Conservation (phyloP, 129 eudicot species). For the Solidago caesia region DNA sequence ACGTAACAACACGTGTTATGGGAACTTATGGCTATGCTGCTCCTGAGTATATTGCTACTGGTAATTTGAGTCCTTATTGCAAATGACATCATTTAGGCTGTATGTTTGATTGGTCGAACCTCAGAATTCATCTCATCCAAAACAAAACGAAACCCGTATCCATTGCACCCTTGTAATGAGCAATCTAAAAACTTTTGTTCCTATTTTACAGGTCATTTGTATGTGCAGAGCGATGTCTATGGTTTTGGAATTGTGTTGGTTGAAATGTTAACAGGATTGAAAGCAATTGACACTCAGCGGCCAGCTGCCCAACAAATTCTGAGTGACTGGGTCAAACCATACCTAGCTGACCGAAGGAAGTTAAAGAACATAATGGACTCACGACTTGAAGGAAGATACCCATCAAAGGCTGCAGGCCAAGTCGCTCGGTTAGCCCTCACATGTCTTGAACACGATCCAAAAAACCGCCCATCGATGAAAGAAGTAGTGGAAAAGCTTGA, state of each 20-base stretch:
- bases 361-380: conserved; percentile 63
- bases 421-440: conserved; percentile 66
- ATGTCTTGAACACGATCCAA: conserved; percentile 58
- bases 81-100: too few species aligned
- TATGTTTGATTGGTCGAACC: too few species aligned
- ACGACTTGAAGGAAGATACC: conserved; percentile 70
- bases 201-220: conserved; percentile 57
- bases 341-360: conserved; percentile 47
- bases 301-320: conserved; percentile 47
- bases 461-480: conserved; percentile 57
- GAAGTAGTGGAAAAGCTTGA: conserved; percentile 56
- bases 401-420: conserved; percentile 51
- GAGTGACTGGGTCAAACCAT: conserved; percentile 66
- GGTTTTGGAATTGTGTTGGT: conserved; percentile 72
- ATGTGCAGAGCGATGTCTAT: conserved; percentile 80
- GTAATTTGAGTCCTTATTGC: too few species aligned
- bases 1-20: too few species aligned
- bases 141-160: background rate
- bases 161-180: background rate
- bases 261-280: conserved; percentile 71
- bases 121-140: too few species aligned
- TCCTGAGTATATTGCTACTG: too few species aligned
- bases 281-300: conserved; percentile 57
- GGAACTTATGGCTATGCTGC: too few species aligned
- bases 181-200: background rate